A percentile compares a stretch with the other conserved stretches of the same genome.
phyloP scores from a whole-genome alignment of 2,329 filamentous ascomycete species.

The Phialophora tarda region DNA sequence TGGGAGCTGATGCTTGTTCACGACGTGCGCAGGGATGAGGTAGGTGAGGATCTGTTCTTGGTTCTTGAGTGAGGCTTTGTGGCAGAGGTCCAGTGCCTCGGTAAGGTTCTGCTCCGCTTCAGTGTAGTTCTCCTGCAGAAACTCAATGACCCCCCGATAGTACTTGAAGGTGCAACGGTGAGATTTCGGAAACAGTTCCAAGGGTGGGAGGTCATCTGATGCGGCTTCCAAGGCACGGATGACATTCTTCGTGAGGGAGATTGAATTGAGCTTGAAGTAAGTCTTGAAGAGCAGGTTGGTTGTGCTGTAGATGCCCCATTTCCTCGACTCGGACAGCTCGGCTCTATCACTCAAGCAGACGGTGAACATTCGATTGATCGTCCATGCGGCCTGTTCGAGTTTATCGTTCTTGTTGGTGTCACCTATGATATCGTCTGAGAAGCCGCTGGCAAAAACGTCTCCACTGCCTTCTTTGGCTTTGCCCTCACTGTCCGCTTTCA shows the following conservation, averaged over 20 bases:
- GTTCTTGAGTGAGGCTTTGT: slow-evolving; percentile 73
- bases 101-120: slow-evolving; percentile 81
- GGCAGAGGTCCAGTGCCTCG: slow-evolving; percentile 81
- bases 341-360: slow-evolving; percentile 77
- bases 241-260: slow-evolving; percentile 87
- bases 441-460: slow-evolving; percentile 55
- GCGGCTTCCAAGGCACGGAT: slow-evolving; percentile 81
- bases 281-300: slow-evolving; percentile 97
- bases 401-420: slow-evolving; percentile 79
- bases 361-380: slow-evolving; percentile 90
- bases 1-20: slow-evolving; percentile 86
- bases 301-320: slow-evolving; percentile 97
- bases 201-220: slow-evolving; percentile 76
- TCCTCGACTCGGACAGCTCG: slow-evolving; percentile 79
- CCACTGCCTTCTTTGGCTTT: slow-evolving; percentile 55
- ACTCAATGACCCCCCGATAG: slow-evolving; percentile 90
- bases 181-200: slow-evolving; percentile 81
- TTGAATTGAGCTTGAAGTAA: slow-evolving; percentile 91
- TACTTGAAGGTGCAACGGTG: slow-evolving; percentile 97
- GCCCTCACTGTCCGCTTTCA: slow-evolving; percentile 79
- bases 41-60: slow-evolving; percentile 93
- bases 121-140: slow-evolving; percentile 90
- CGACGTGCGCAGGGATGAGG: slow-evolving; percentile 87
- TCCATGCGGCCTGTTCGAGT: slow-evolving; percentile 86
- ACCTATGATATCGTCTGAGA: slow-evolving; percentile 82